Evolutionary conservation across 768 basidiomycete species (phyloP), one percentile per base, ranked within the genome.

Genomic region (Podaxis pistillaris): DNA sequence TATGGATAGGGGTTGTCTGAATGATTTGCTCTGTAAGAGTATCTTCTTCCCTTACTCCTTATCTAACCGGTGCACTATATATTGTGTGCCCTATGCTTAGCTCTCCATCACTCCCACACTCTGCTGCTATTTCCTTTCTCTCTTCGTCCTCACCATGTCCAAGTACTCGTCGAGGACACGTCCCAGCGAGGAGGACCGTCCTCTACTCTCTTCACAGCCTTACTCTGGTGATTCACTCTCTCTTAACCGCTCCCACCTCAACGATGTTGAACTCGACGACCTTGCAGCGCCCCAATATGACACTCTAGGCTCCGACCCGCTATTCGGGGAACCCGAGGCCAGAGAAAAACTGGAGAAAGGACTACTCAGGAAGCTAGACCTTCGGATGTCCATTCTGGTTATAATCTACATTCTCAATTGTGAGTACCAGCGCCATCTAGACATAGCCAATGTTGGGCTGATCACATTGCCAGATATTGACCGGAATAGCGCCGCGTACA

Each of bases 401-500:
- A 56, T 81, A 22, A 82, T 82, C n/a, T 81, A 81, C 63, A 77
- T 82, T 40, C 72, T 81, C 40, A 81, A 81, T 64, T 81, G 79
- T 75, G 66, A 68, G 68, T 52, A 59, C 56, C 41, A 49, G 37
- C 8, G 12, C 19, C 36, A 46, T 15, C 13, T 11, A 56, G 22
- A 41, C 22, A 28, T 26, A 17, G n/a, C 40, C n/a, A 19, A 19
- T 19, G 5, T 22, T 49, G 24, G 17, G 15, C 19, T 30, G 9
- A 62, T 13, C 7, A 51, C 22, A 22, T 17, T 47, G n/a, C 36
- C n/a, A 78, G 77, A 89, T 77, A 81, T 91, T 60, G 90, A 91
- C 70, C 80, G 90, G 37, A 91, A 90, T 68, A 90, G 90, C 68
- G 87, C 81, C 40, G 77, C 81, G 85, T 86, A 69, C 67, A 80